A percentile compares a stretch with the other conserved stretches of the same genome.
Conservation (phyloP, 345 rosid species). For the Balakata baccata region DNA sequence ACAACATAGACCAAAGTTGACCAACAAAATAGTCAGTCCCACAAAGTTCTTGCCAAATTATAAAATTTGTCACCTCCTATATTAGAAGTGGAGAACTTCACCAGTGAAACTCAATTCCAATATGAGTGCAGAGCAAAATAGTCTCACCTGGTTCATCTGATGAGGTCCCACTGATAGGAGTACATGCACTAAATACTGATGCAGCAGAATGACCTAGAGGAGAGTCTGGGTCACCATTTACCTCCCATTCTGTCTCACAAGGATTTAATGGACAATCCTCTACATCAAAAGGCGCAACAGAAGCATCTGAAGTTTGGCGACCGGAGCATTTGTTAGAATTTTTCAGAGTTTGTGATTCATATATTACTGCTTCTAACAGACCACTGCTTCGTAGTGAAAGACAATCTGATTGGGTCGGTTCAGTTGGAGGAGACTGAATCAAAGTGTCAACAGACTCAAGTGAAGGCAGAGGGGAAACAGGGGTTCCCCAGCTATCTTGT, state of each 20-base stretch:
- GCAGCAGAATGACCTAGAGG: conserved; percentile 59
- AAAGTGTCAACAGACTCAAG: conserved; percentile 73
- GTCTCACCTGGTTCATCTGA: conserved; percentile 65
- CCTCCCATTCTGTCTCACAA: conserved; percentile 58
- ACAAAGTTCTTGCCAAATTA: conserved; percentile 2
- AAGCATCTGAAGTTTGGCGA: conserved; percentile 57
- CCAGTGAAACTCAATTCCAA: no score
- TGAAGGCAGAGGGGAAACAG: conserved; percentile 50
- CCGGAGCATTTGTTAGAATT: conserved; percentile 56
- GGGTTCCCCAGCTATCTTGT: conserved; percentile 65
- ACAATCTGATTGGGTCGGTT: conserved; percentile 38
- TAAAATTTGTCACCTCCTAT: conserved; percentile 15
- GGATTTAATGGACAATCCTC: conserved; percentile 43
- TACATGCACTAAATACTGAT: conserved; percentile 50
- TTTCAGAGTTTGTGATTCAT: conserved; percentile 64
- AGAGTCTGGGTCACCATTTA: conserved; percentile 50
- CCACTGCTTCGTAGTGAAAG: conserved; percentile 70
- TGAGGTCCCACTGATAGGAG: conserved; percentile 50
- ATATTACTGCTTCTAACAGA: conserved; percentile 81
- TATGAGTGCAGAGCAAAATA: conserved; percentile 1
- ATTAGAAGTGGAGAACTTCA: background rate
- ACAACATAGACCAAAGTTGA: background rate
- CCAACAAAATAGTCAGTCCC: background rate
- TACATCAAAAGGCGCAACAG: conserved; percentile 48
- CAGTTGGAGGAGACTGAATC: conserved; percentile 75